Evolutionary conservation across 306 rosid genomes (phyloP).

Genomic region (Cucurbita pepo): DNA sequence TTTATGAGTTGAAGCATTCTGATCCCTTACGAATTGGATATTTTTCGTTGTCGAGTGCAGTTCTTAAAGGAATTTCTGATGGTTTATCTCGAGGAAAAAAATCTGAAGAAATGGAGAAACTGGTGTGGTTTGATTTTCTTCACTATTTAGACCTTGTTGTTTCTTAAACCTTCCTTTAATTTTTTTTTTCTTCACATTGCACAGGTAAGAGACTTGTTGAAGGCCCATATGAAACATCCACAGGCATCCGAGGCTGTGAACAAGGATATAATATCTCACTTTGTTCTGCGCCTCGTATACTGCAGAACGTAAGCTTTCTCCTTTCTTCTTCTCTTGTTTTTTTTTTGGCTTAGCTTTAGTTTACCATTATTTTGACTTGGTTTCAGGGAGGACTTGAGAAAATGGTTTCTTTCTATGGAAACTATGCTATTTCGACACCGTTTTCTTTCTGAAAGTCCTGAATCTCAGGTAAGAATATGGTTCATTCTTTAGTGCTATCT

Average conservation of each 20-base stretch:
- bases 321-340: background rate
- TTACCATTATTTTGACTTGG: background rate
- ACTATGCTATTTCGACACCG: constrained; percentile 67
- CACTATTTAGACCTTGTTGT: background rate
- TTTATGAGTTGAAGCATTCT: background rate
- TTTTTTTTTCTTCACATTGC: background rate
- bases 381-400: constrained; percentile 75
- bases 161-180: background rate
- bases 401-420: constrained; percentile 93
- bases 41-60: constrained; percentile 30
- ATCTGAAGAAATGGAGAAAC: constrained; percentile 55
- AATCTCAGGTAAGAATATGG: constrained; percentile 49
- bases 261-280: constrained; percentile 90
- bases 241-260: constrained; percentile 41
- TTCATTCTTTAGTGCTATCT: background rate
- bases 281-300: constrained; percentile 77
- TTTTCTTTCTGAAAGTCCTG: constrained; percentile 25
- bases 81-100: constrained; percentile 79
- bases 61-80: constrained; percentile 85
- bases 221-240: constrained; percentile 52
- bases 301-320: constrained; percentile 57
- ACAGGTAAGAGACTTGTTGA: constrained; percentile 47
- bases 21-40: background rate
- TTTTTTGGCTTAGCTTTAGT: background rate
- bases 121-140: constrained; percentile 30